Evolutionary conservation across 2,329 filamentous ascomycete genomes (phyloP), one percentile per base, ranked within the genome.

Genomic region (Neonectria ditissima): DNA sequence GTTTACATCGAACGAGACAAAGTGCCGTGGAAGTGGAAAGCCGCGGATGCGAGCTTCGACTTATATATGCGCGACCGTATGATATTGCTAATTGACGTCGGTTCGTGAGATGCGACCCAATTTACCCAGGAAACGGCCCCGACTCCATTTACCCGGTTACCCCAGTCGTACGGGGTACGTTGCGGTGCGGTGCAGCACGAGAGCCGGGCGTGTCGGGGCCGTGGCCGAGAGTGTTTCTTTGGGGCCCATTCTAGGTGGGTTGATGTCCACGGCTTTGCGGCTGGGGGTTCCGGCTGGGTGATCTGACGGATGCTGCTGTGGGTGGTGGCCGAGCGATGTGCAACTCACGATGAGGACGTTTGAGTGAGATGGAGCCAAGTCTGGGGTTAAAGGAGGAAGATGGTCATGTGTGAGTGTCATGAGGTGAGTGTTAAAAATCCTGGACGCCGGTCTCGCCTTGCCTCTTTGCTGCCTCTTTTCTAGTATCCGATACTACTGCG

Each of bases 371-470:
- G 22, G 37, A 28, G n/a, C 18, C 2, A 4, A 20, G 5, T 1
- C 20, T 18, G 16, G 30, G 14, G n/a, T 9, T 14, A 41, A 1
- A 8, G 24, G 7, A 24, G 20, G 13, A 13, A 43, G 3, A 10
- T 13, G 5, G 2, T 16, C 7, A 39, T 28, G 5, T 48, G 7
- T 48, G 13, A 30, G 28, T 51, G 30, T 84, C 77, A 93, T n/a
- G n/a, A n/a, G n/a, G n/a, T n/a, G n/a, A n/a, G 28, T 51, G 30
- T 84, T 77, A 93, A 72, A 88, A 93, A 75, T 93, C 91, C 72
- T 92, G 91, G 22, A 93, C 77, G 0, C 91, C 91, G 20, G 91
- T 93, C 77, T 93, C 88, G 3, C 90, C 89, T 39, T 73, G 65
- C 45, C 80, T 69, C 24, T 52, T 9, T 6, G 39, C 18, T 28